phyloP scores from a whole-genome alignment of 352 stramenopile genomes.

The Globisporangium orthogonon region DNA sequence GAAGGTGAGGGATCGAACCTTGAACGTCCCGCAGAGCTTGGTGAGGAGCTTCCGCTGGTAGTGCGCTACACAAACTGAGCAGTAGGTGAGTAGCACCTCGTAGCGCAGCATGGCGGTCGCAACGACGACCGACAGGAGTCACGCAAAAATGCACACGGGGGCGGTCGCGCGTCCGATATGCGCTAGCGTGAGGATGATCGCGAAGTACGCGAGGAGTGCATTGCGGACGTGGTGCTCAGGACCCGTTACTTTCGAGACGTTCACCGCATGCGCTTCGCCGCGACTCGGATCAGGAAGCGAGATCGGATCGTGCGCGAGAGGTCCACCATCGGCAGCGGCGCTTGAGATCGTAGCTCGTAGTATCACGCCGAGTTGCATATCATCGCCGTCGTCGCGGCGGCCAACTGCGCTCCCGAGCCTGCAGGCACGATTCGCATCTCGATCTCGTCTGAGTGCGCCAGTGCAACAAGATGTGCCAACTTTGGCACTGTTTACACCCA shows the following conservation, averaged over 20 bases:
- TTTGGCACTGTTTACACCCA: too few relatives aligned
- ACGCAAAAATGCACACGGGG: background rate
- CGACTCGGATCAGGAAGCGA: background rate
- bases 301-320: conserved; percentile 5
- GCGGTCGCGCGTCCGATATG: background rate
- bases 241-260: background rate
- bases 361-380: too few relatives aligned
- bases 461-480: too few relatives aligned
- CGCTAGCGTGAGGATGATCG: background rate
- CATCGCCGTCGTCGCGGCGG: too few relatives aligned
- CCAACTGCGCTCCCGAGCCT: too few relatives aligned
- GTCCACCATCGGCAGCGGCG: conserved; percentile 1
- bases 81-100: background rate
- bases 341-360: background rate
- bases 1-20: conserved; percentile 28
- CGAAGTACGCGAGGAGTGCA: background rate
- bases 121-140: background rate
- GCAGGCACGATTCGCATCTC: too few relatives aligned
- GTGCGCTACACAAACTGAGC: background rate
- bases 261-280: background rate
- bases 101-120: background rate
- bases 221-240: background rate
- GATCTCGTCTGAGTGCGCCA: too few relatives aligned
- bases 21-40: conserved; percentile 14
- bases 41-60: conserved; percentile 9